Conservation (phyloP, 108 stramenopile species). For the Stephanodiscus triporus region DNA sequence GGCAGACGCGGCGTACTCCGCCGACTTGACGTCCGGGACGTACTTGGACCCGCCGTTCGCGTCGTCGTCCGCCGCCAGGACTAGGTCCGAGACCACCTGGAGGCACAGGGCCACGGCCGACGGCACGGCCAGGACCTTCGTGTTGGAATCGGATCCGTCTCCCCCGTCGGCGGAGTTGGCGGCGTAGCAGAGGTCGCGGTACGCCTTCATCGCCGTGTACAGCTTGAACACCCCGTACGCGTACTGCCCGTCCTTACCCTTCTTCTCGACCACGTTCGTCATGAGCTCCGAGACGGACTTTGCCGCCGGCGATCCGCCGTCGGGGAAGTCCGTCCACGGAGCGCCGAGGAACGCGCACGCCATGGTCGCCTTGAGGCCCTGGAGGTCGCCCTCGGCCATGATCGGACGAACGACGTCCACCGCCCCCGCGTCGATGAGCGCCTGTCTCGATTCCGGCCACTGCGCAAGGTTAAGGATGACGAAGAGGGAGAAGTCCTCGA, state of each 20-base stretch:
- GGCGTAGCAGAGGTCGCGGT: conserved; percentile 76
- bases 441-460: conserved; percentile 81
- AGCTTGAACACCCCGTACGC: conserved; percentile 94
- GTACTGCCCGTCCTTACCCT: conserved; percentile 92
- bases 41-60: conserved; percentile 92
- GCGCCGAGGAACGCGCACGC: conserved; percentile 89
- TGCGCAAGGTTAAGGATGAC: conserved; percentile 89
- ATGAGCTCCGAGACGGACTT: conserved; percentile 89
- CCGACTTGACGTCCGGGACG: conserved; percentile 87
- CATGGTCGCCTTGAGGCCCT: conserved; percentile 94
- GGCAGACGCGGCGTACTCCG: conserved; percentile 83
- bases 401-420: conserved; percentile 91
- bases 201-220: conserved; percentile 90
- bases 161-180: conserved; percentile 63
- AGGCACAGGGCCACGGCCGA: conserved; percentile 83
- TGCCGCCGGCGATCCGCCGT: conserved; percentile 82
- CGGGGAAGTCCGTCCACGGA: conserved; percentile 80
- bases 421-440: conserved; percentile 82
- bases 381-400: conserved; percentile 89
- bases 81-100: conserved; percentile 88
- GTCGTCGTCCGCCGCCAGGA: conserved; percentile 88
- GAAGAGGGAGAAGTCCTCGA: conserved; percentile 91
- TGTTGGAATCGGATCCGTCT: conserved; percentile 55
- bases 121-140: conserved; percentile 86
- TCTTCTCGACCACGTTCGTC: conserved; percentile 91